Evolutionary conservation across 1,284 basidiomycete genomes (phyloP).

Genomic region (Trametes pubescens): DNA sequence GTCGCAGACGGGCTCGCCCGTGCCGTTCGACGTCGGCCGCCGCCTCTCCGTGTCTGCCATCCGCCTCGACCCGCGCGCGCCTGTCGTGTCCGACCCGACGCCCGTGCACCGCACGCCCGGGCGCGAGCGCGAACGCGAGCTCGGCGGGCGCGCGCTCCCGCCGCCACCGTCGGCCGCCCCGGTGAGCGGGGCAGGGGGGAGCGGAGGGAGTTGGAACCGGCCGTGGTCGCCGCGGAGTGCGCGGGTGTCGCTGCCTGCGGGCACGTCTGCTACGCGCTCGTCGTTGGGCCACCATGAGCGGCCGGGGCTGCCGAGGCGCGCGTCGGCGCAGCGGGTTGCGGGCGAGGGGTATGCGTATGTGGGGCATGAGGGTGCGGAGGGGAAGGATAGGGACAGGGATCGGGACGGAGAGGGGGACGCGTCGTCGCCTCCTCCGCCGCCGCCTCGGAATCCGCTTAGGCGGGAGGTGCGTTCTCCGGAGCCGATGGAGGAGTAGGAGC

Average conservation of each 20-base stretch:
- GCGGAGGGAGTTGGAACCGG: conserved; percentile 7
- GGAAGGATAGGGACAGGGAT: conserved; percentile 17
- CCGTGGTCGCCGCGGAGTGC: conserved; percentile 22
- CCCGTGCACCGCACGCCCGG: conserved; percentile 1
- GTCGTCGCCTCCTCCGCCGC: conserved; percentile 8
- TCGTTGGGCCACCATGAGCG: conserved; percentile 24
- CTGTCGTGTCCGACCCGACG: conserved; percentile 12
- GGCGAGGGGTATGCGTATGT: conserved; percentile 23
- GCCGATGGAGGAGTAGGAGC: conserved; percentile 33
- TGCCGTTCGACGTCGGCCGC: conserved; percentile 55
- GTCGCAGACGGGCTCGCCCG: conserved; percentile 52
- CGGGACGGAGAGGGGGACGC: conserved; percentile 21
- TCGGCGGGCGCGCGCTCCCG: conserved; percentile 13
- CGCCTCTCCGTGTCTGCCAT: conserved; percentile 57
- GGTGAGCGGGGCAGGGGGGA: neutral
- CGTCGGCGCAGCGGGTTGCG: conserved; percentile 23
- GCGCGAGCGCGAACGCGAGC: conserved; percentile 3
- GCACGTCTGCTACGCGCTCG: conserved; percentile 12
- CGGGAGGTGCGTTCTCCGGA: conserved; percentile 32
- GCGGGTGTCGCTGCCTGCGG: conserved; percentile 26
- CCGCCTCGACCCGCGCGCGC: conserved; percentile 51
- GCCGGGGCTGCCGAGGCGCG: conserved; percentile 25
- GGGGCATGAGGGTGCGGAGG: conserved; percentile 22
- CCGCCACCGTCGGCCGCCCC: conserved; percentile 23
- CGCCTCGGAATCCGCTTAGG: conserved; percentile 3